Evolutionary conservation across 2,329 filamentous ascomycete genomes (phyloP).

Genomic region (Simplicillium aogashimaense): DNA sequence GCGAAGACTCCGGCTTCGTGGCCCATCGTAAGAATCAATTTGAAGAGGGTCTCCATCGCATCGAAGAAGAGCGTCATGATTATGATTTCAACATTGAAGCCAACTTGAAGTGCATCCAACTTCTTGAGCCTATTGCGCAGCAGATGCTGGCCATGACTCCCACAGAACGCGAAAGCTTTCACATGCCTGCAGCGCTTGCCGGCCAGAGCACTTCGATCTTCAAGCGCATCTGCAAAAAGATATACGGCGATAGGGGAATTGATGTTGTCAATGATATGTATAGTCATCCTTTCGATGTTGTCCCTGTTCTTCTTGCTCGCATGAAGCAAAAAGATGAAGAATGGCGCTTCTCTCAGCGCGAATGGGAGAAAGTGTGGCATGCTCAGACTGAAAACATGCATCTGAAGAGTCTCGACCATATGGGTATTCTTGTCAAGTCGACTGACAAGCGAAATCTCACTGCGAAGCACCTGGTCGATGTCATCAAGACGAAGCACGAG

Average conservation of each 20-base stretch:
- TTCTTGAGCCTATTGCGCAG: slow-evolving; percentile 88
- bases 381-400: slow-evolving; percentile 92
- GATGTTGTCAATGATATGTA: slow-evolving; percentile 86
- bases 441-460: slow-evolving; percentile 88
- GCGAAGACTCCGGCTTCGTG: slow-evolving; percentile 94
- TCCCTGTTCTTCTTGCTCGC: slow-evolving; percentile 78
- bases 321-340: slow-evolving; percentile 96
- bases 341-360: slow-evolving; percentile 92
- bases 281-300: slow-evolving; percentile 69
- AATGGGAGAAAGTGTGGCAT: slow-evolving; percentile 99
- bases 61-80: slow-evolving; percentile 96
- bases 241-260: slow-evolving; percentile 82
- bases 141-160: slow-evolving; percentile 75
- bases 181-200: slow-evolving; percentile 73
- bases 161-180: slow-evolving; percentile 62
- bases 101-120: slow-evolving; percentile 87
- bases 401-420: slow-evolving; percentile 92
- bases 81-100: slow-evolving; percentile 98
- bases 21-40: slow-evolving; percentile 94
- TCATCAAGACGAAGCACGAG: slow-evolving; percentile 87
- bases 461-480: slow-evolving; percentile 78
- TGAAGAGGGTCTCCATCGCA: slow-evolving; percentile 88
- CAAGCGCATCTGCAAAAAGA: slow-evolving; percentile 93
- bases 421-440: slow-evolving; percentile 81
- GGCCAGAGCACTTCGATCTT: slow-evolving; percentile 95